Evolutionary conservation across 1,139 yeast genomes (phyloP).

Genomic region (Scheffersomyces titani): DNA sequence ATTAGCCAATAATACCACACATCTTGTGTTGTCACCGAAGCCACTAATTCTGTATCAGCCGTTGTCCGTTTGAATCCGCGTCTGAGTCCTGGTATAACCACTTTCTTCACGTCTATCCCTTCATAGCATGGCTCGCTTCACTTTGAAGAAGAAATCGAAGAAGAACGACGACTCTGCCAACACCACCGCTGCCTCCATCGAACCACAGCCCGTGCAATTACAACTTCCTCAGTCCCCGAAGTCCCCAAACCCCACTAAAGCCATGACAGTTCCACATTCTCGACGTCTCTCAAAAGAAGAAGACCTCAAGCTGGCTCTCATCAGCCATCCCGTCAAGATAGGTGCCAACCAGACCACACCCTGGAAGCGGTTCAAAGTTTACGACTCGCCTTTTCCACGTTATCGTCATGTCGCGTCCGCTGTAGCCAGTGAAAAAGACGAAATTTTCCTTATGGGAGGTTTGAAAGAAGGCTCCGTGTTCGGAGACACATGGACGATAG

Average conservation of each 20-base stretch:
- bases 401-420: constrained; percentile 89
- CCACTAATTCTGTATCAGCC: not conserved
- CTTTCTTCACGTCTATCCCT: not conserved
- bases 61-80: not conserved
- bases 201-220: constrained; percentile 1
- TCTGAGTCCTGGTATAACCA: not conserved
- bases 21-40: not conserved
- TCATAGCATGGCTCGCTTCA: not conserved
- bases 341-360: constrained; percentile 45
- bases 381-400: constrained; percentile 88
- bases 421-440: constrained; percentile 75
- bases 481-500: constrained; percentile 89
- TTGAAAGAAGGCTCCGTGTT: constrained; percentile 88
- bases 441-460: constrained; percentile 91
- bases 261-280: not conserved
- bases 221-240: constrained; percentile 1
- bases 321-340: constrained; percentile 3
- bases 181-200: constrained; percentile 2
- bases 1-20: not conserved
- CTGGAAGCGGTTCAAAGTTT: constrained; percentile 73
- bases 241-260: constrained; percentile 3
- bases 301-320: not conserved
- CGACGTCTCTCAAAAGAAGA: constrained; percentile 1
- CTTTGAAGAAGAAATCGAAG: not conserved
- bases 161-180: not conserved